Evolutionary conservation across 345 rosid genomes (phyloP).

Genomic region (Hibiscus syriacus): DNA sequence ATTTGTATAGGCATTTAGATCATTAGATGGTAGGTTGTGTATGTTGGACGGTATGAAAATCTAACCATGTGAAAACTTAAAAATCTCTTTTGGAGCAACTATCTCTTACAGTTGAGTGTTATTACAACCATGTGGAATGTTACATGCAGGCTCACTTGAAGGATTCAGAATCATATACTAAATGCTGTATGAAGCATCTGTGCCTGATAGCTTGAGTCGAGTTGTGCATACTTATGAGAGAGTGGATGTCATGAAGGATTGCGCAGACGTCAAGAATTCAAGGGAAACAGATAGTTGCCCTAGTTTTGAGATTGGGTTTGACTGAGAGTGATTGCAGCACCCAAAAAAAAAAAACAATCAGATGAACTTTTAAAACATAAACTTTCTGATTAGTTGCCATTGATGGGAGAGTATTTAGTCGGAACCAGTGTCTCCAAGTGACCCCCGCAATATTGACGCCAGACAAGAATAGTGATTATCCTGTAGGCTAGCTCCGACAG

Average conservation of each 20-base stretch:
- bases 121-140: background rate
- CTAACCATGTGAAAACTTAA: background rate
- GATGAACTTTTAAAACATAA: no score
- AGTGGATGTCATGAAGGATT: background rate
- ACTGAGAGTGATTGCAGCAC: slow-evolving; percentile 2
- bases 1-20: background rate
- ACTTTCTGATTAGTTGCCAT: no score
- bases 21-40: background rate
- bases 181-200: background rate
- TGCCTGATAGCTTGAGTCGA: slow-evolving; percentile 11
- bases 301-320: slow-evolving; percentile 58
- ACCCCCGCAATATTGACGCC: no score
- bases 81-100: background rate
- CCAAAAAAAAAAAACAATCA: background rate
- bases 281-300: slow-evolving; percentile 21
- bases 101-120: background rate
- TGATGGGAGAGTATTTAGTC: no score
- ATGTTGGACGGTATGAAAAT: background rate
- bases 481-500: no score
- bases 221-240: slow-evolving; percentile 1
- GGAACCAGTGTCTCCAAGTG: no score
- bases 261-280: slow-evolving; percentile 1
- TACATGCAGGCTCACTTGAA: background rate
- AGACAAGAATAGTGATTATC: no score
- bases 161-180: background rate